Percentiles rank a stretch among this genome's conserved stretches.
Evolutionary conservation across 805 yeast species (phyloP).

Genomic region (Nadsonia fulvescens): DNA sequence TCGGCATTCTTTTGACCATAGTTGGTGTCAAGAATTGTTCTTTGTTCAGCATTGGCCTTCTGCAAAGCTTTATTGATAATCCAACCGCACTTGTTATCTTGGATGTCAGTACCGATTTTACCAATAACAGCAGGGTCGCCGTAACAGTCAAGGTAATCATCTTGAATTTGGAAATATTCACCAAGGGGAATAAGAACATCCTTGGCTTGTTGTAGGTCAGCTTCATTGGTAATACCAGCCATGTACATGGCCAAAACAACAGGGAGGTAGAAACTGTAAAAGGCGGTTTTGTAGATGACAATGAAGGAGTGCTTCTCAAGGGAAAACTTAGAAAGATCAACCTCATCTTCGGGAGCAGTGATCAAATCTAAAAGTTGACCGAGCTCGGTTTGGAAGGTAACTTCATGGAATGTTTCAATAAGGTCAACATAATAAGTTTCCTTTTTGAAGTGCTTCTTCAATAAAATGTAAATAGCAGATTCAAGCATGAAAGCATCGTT

Average conservation of each 20-base stretch:
- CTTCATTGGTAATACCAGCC: slow-evolving; percentile 55
- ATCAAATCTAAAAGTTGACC: slow-evolving; percentile 91
- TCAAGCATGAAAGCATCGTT: slow-evolving; percentile 95
- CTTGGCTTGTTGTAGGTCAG: slow-evolving; percentile 72
- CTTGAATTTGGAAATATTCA: slow-evolving; percentile 97
- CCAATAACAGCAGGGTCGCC: slow-evolving; percentile 97
- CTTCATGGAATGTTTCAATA: slow-evolving; percentile 88
- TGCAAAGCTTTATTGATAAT: slow-evolving; percentile 82
- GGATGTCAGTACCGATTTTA: slow-evolving; percentile 95
- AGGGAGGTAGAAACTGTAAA: slow-evolving; percentile 91
- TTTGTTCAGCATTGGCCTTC: slow-evolving; percentile 62
- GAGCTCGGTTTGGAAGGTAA: slow-evolving; percentile 91
- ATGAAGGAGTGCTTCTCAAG: slow-evolving; percentile 84
- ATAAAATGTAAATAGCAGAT: slow-evolving; percentile 74
- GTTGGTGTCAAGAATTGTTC: slow-evolving; percentile 64
- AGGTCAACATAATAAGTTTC: slow-evolving; percentile 79
- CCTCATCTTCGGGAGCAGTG: slow-evolving; percentile 93
- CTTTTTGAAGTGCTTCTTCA: slow-evolving; percentile 72
- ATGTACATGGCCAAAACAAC: slow-evolving; percentile 92
- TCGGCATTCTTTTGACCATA: slow-evolving; percentile 72
- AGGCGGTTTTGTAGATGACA: slow-evolving; percentile 93
- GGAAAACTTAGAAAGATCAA: slow-evolving; percentile 74
- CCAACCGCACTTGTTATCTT: slow-evolving; percentile 98
- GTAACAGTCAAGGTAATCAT: slow-evolving; percentile 89
- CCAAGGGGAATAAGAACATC: slow-evolving; percentile 88